Evolutionary conservation across 1,139 yeast genomes (phyloP), one percentile per base, ranked within the genome.

Genomic region (Yamadazyma kanchanaburiensis): DNA sequence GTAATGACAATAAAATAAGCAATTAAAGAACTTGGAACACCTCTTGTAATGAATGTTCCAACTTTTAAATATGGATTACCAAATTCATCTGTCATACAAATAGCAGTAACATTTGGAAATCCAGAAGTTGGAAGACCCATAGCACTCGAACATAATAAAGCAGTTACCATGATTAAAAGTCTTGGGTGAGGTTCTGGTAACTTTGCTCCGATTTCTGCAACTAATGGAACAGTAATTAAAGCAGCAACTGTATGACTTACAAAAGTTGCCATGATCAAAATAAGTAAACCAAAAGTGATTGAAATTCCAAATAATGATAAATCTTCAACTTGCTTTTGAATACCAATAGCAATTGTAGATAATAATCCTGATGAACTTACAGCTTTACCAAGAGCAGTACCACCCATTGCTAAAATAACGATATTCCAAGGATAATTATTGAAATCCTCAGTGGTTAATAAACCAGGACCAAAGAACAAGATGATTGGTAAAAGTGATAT

Each of bases 171-270:
- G 28, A 89, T 82, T 48, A 89, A 64, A 32, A 88, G 55, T 33
- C 74, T 64, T 12, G 91, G 85, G 49, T 80, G 89, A 4, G 86
- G 84, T 21, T 73, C 70, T 10, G 80, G 76, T 59, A 89, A 66
- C 15, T 80, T 67, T 13, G 78, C 74, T 15, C 97, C 97, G 33
- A 89, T 83, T 46, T 88, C 88, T 34, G 83, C 80, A 49, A 89
- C 91, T 43, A 89, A 68, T 10, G 97, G 97, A 31, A 88, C 74
- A 35, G 89, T 77, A 40, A 89, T 89, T 53, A 89, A 67, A 0
- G 96, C 96, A 1, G 97, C 96, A 24, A 89, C 97, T 0, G 96
- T 89, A 55, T 89, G 97, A 6, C 95, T 84, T 7, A 89, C 91
- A 64, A 89, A 89, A 0, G 97, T 88, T 2, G 97, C 97, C 50